Evolutionary conservation across 306 rosid species (phyloP).

Genomic region (Inga leiocalycina): DNA sequence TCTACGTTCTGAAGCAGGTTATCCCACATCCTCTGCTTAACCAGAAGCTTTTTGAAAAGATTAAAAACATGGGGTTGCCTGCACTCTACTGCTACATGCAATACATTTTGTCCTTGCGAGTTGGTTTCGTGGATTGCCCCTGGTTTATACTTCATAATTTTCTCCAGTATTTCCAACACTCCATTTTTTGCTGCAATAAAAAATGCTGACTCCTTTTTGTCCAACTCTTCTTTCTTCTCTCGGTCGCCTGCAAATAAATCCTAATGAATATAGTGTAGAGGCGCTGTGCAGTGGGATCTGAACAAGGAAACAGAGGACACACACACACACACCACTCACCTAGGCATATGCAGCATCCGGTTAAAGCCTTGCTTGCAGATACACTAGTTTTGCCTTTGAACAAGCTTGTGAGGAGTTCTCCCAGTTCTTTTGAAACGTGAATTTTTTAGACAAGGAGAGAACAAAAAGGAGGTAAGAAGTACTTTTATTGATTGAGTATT

Average conservation of each 20-base stretch:
- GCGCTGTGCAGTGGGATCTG: too few species aligned
- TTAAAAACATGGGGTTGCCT: slow-evolving; percentile 33
- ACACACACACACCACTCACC: neutral
- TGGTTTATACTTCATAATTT: slow-evolving; percentile 6
- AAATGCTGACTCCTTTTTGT: slow-evolving; percentile 12
- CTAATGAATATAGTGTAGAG: too few species aligned
- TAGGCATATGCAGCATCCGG: neutral
- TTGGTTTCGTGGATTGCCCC: slow-evolving; percentile 33
- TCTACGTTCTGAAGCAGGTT: neutral
- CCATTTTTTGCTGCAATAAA: slow-evolving; percentile 45
- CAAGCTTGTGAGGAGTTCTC: neutral
- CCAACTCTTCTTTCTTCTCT: neutral
- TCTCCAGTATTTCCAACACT: slow-evolving; percentile 38
- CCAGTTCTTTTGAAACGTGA: neutral
- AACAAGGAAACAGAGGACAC: too few species aligned
- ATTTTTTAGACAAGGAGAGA: too few species aligned
- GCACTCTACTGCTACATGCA: slow-evolving; percentile 34
- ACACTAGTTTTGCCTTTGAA: neutral
- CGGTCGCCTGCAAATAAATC: neutral
- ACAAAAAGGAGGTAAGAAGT: too few species aligned
- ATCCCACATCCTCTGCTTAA: neutral
- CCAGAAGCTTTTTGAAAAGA: neutral
- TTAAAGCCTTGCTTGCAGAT: neutral
- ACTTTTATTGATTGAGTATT: too few species aligned
- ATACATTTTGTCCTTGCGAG: slow-evolving; percentile 35